Percentiles rank a stretch among this genome's conserved stretches.
Evolutionary conservation across 805 yeast species (phyloP).

Genomic region (Kodamaea leandrae): DNA sequence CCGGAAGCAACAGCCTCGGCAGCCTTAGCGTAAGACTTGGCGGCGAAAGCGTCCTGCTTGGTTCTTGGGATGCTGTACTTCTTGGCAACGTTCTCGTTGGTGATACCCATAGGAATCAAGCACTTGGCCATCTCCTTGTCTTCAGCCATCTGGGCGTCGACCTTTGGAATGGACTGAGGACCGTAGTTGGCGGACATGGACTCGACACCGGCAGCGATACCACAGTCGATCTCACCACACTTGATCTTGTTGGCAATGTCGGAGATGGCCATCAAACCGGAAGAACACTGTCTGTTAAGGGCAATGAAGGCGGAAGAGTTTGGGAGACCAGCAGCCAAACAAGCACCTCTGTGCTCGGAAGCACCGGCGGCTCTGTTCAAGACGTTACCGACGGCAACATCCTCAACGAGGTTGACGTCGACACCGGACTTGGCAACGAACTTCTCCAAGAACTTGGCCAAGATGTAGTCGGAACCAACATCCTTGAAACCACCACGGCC

Average conservation of each 20-base stretch:
- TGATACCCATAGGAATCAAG: constrained; percentile 93
- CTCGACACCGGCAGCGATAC: constrained; percentile 91
- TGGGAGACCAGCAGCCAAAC: constrained; percentile 88
- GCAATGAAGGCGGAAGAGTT: constrained; percentile 75
- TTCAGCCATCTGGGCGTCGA: constrained; percentile 34
- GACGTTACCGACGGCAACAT: constrained; percentile 88
- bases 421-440: constrained; percentile 54
- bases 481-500: constrained; percentile 86
- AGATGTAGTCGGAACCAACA: constrained; percentile 74
- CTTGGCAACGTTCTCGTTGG: constrained; percentile 85
- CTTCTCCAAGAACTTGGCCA: constrained; percentile 61
- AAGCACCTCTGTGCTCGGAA: constrained; percentile 90
- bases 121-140: constrained; percentile 56
- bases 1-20: constrained; percentile 68
- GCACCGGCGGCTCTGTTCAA: constrained; percentile 93
- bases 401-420: constrained; percentile 62
- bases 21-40: constrained; percentile 82
- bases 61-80: constrained; percentile 62
- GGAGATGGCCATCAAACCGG: constrained; percentile 87
- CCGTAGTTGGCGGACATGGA: constrained; percentile 91
- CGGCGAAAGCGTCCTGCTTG: constrained; percentile 87
- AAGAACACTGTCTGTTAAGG: constrained; percentile 90
- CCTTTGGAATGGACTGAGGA: constrained; percentile 64
- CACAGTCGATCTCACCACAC: constrained; percentile 86
- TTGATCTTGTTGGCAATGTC: constrained; percentile 86